Conservation (phyloP, 768 basidiomycete species). For the Strobilomyces confusus region DNA sequence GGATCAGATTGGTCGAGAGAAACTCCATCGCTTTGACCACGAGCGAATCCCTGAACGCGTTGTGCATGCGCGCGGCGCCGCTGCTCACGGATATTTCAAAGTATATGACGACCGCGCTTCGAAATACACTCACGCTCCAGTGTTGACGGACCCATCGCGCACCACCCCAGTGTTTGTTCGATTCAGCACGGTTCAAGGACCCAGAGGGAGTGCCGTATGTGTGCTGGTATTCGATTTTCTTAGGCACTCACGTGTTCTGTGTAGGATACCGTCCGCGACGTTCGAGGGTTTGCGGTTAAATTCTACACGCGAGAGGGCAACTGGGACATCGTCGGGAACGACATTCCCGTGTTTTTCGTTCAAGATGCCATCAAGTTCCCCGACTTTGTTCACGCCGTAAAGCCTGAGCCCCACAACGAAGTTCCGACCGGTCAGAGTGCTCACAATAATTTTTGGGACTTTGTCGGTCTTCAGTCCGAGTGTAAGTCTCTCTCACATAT, state of each 20-base stretch:
- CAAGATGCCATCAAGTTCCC: slow-evolving; percentile 83
- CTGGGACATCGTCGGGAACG: slow-evolving; percentile 84
- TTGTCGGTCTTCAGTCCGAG: slow-evolving; percentile 66
- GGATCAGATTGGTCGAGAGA: slow-evolving; percentile 70
- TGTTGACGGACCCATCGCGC: slow-evolving; percentile 68
- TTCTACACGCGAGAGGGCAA: slow-evolving; percentile 85
- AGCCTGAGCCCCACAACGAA: slow-evolving; percentile 84
- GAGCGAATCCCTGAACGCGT: slow-evolving; percentile 88
- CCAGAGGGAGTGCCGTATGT: slow-evolving; percentile 75
- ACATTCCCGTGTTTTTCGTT: slow-evolving; percentile 81
- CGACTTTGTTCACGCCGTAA: slow-evolving; percentile 80
- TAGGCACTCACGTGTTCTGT: neutral
- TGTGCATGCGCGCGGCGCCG: slow-evolving; percentile 67
- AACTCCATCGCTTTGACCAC: slow-evolving; percentile 78
- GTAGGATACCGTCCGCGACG: slow-evolving; percentile 75
- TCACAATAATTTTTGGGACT: slow-evolving; percentile 91
- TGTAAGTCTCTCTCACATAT: slow-evolving; percentile 31
- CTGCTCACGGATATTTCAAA: slow-evolving; percentile 82
- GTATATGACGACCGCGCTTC: slow-evolving; percentile 63
- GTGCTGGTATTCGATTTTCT: neutral
- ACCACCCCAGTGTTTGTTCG: slow-evolving; percentile 77
- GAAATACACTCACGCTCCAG: slow-evolving; percentile 66
- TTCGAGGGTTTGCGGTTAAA: slow-evolving; percentile 81
- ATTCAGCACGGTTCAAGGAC: slow-evolving; percentile 83
- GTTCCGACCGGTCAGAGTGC: slow-evolving; percentile 64